Percentiles rank a stretch among this genome's conserved stretches.
Evolutionary conservation across 2,329 filamentous ascomycete species (phyloP).

Genomic region (Diaporthe sp.): DNA sequence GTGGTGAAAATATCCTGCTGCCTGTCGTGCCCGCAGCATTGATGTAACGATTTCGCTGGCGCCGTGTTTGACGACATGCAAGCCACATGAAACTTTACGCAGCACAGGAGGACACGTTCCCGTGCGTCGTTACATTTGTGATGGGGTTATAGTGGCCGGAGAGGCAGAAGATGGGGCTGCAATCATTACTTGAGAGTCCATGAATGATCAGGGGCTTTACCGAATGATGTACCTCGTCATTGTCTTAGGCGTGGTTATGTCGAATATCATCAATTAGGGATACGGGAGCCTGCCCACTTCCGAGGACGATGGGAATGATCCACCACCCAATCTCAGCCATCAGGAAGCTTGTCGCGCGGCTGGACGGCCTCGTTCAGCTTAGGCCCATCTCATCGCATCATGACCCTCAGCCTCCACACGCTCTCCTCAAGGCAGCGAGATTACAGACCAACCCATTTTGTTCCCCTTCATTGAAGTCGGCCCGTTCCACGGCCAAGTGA

Average conservation of each 20-base stretch:
- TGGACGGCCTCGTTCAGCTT: not conserved
- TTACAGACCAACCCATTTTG: not conserved
- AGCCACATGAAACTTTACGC: not conserved
- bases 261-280: not conserved
- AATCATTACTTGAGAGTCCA: not conserved
- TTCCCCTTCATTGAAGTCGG: slow-evolving; percentile 6
- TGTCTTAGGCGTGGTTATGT: not conserved
- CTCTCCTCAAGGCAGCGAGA: slow-evolving; percentile 3
- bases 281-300: not conserved
- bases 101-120: not conserved
- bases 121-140: not conserved
- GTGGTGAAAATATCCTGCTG: slow-evolving; percentile 16
- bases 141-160: not conserved
- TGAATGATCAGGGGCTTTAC: not conserved
- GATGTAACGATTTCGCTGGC: not conserved
- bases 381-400: not conserved
- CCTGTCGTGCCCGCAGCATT: not conserved
- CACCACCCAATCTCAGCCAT: not conserved
- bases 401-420: not conserved
- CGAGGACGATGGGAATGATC: not conserved
- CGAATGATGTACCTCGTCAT: too few relatives aligned
- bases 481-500: slow-evolving; percentile 1
- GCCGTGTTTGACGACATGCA: not conserved
- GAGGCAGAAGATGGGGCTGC: not conserved
- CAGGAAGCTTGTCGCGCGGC: not conserved